phyloP scores from a whole-genome alignment of 2,329 filamentous ascomycete species.

The Aspergillus ochraceus region DNA sequence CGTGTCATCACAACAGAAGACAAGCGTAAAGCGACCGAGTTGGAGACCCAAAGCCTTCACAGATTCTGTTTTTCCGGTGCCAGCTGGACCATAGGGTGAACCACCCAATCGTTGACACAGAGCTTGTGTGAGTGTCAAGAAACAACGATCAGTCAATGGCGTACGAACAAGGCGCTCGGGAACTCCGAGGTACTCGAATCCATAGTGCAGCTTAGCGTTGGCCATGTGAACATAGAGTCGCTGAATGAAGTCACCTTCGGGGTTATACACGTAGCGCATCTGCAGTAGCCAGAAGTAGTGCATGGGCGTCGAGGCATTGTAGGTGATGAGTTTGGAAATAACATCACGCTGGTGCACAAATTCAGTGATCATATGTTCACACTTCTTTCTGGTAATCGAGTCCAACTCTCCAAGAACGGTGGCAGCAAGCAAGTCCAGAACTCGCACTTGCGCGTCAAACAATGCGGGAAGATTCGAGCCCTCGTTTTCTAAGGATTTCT shows the following conservation, averaged over 20 bases:
- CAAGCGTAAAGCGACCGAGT: slow-evolving; percentile 93
- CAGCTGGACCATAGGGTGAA: slow-evolving; percentile 94
- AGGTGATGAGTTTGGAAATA: slow-evolving; percentile 79
- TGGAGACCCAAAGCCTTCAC: slow-evolving; percentile 97
- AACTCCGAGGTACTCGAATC: slow-evolving; percentile 96
- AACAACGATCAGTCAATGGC: slow-evolving; percentile 95
- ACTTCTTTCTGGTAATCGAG: slow-evolving; percentile 87
- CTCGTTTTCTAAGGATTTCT: slow-evolving; percentile 70
- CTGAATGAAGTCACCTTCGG: slow-evolving; percentile 77
- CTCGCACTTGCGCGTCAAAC: slow-evolving; percentile 78
- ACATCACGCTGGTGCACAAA: slow-evolving; percentile 96
- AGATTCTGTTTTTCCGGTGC: slow-evolving; percentile 98
- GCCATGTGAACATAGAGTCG: slow-evolving; percentile 94
- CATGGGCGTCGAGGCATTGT: slow-evolving; percentile 70
- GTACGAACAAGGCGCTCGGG: slow-evolving; percentile 95
- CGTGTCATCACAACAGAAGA: slow-evolving; percentile 99
- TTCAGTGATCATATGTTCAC: slow-evolving; percentile 97
- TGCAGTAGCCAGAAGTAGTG: slow-evolving; percentile 93
- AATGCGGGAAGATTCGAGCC: slow-evolving; percentile 69
- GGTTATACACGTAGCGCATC: slow-evolving; percentile 91
- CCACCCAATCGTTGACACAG: slow-evolving; percentile 93
- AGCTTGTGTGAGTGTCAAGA: slow-evolving; percentile 94
- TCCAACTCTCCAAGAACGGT: slow-evolving; percentile 89
- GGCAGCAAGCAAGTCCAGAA: slow-evolving; percentile 80
- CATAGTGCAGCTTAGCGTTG: slow-evolving; percentile 91